phyloP scores from a whole-genome alignment of 1,284 basidiomycete species.

The Xerocomus cyaneibrunnescens region DNA sequence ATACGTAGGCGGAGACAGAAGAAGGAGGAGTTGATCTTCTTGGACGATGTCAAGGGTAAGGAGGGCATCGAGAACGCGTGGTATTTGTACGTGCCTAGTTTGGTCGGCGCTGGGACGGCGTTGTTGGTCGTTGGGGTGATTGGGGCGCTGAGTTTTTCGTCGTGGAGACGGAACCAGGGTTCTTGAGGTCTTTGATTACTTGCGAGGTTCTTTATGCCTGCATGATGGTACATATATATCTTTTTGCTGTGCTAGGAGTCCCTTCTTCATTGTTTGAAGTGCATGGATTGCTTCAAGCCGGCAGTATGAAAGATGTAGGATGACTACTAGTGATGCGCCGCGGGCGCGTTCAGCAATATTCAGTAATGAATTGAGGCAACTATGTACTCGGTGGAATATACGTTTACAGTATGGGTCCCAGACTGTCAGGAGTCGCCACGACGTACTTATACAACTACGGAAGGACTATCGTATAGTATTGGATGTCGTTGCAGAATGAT shows the following conservation, averaged over 20 bases:
- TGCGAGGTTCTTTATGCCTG: not conserved
- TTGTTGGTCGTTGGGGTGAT: slow-evolving; percentile 74
- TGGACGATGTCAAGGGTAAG: slow-evolving; percentile 44
- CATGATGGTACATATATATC: slow-evolving; percentile 1
- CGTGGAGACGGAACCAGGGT: slow-evolving; percentile 68
- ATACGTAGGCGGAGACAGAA: slow-evolving; percentile 46
- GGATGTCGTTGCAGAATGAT: too few species aligned
- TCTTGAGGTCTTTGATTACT: slow-evolving; percentile 34
- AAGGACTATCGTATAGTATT: too few species aligned
- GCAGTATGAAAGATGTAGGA: too few species aligned
- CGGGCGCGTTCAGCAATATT: too few species aligned
- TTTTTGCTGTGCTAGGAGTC: not conserved
- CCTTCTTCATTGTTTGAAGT: too few species aligned
- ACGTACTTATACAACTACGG: too few species aligned
- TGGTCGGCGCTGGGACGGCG: slow-evolving; percentile 77
- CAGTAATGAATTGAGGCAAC: too few species aligned
- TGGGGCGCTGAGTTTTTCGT: slow-evolving; percentile 70
- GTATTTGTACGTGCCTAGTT: slow-evolving; percentile 72
- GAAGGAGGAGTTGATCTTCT: slow-evolving; percentile 51
- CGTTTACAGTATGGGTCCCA: too few species aligned
- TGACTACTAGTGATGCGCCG: too few species aligned
- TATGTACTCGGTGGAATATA: too few species aligned
- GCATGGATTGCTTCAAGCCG: too few species aligned
- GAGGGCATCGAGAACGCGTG: slow-evolving; percentile 67
- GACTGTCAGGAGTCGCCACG: too few species aligned